A percentile compares a stretch with the other conserved stretches of the same genome.
These are phyloP conservation scores for Cordyceps militaris DNA, from an alignment of 2,329 filamentous ascomycete species.

Conservation along the genomic window DNA sequence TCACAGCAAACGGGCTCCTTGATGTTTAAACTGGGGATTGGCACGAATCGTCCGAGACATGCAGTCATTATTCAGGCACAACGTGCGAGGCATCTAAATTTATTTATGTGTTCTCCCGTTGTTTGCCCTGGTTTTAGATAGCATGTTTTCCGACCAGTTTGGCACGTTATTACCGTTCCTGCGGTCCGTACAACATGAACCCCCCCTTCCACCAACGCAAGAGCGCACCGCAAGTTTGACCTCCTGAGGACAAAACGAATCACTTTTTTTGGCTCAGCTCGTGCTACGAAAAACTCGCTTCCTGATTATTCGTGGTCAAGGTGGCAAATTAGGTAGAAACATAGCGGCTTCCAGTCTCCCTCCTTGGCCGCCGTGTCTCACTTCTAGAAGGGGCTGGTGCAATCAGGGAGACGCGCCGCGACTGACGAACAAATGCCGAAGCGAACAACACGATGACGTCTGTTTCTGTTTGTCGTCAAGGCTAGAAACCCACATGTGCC, in stretches of 20 bases:
- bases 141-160: neutral
- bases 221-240: neutral
- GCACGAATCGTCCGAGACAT: neutral
- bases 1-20: neutral
- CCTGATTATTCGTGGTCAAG: neutral
- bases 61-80: neutral
- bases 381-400: neutral
- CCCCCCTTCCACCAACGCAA: too few species aligned
- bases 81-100: neutral
- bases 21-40: neutral
- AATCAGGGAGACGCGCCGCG: neutral
- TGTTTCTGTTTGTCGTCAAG: neutral
- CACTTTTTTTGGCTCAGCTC: neutral
- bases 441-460: neutral
- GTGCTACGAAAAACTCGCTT: neutral
- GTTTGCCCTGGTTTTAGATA: neutral
- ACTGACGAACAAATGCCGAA: neutral
- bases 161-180: neutral
- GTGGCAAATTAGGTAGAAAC: neutral
- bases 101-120: neutral
- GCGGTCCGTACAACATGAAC: neutral
- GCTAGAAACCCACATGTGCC: too few species aligned
- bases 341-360: neutral
- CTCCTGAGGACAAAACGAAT: neutral
- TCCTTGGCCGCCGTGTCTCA: slow-evolving; percentile 3